Evolutionary conservation across 208 protist genomes (phyloP), one percentile per base, ranked within the genome.

Genomic region (Acanthamoeba culbertsoni): DNA sequence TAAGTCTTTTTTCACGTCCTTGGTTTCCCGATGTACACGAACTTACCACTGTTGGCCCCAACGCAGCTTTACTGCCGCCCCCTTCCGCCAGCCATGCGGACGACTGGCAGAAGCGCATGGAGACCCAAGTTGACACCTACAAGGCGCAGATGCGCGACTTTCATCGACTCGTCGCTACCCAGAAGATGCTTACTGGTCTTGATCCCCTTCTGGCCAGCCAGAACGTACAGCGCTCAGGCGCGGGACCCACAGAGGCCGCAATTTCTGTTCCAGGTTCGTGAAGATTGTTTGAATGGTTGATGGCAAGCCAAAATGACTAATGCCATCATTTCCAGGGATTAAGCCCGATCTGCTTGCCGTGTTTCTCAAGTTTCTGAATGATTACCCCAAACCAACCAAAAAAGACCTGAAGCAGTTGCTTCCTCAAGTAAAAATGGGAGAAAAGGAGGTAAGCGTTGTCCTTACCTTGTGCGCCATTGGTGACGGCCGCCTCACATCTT

Each of bases 351-450:
- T 77, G 68, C 40, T 77, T 2, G 37, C 23, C 10, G 14, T 48
- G 16, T 48, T 77, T 23, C 68, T 77, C 26, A 18, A 31, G 37
- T 77, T 77, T 20, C 68, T 77, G 37, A 46, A 77, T n/a, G 68
- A 77, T 8, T 12, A 77, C 37, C 68, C 68, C 20, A 77, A 77
- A 40, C 68, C 68, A n/a, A 77, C 68, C n/a, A 77, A 77, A 23
- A 77, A 77, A 23, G 68, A 77, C 68, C 18, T 77, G 37, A 77
- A 77, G 68, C 68, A 77, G 68, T 46, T 77, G 68, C 68, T 77
- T 48, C 68, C 68, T 26, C 68, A 77, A 46, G 68, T 77, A 23
- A 77, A 77, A 4, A 48, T 77, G 68, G 37, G 40, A 5, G 68
- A 77, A 46, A 77, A 77, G 46, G 68, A 77, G 68, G 68, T 77